Base-by-base conservation (phyloP, 1,139 yeast species). In the Casaregolazyma lundiana region DNA sequence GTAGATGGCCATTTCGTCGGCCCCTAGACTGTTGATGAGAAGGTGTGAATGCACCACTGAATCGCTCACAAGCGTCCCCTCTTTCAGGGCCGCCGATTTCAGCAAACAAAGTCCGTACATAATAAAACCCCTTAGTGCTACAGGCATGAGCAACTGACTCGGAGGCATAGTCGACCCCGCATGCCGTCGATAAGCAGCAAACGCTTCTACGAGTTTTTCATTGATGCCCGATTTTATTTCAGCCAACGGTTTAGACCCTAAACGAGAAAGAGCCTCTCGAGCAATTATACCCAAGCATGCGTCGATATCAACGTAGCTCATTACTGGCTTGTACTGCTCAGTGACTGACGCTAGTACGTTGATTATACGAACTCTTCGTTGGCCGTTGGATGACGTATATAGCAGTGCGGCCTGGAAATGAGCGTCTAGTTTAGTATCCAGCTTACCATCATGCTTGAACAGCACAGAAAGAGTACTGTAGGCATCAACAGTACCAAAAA, bases 321-420 rank as follows among this genome's bases (percentile, higher is more conserved):
- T 85, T 3, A 87, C 83, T 47, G 84, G 90, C 48, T 77, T 77
- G 44, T 84, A 70, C 47, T 86, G 75, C 53, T 82, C 85, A 6
- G 94, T 78, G 9, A 88, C 92, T 0, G 95, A 87, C 41, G 88
- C 78, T n/a, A 83, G 82, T 50, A 80, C 69, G 61, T 94, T 92
- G 44, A 87, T 77, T 8, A 89, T 89, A 54, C 99, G 75, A 9
- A 92, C 94, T 54, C 87, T 83, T 55, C 97, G 73, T 9, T 73
- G 68, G 24, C 99, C 98, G 46, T 72, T 72, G 2, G 72, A 61
- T 45, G 90, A 85, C 0, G 97, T 92, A 63, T 88, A 89, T 46
- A 94, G 71, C 38, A 92, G 57, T 0, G 97, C 97, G 1, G 88
- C 85, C 67, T 92, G 99, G 71, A 90, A 88, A 64, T 88, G 95